A percentile compares a stretch with the other conserved stretches of the same genome.
Evolutionary conservation across 768 basidiomycete genomes (phyloP).

Genomic region (Boletus eberwhitei): DNA sequence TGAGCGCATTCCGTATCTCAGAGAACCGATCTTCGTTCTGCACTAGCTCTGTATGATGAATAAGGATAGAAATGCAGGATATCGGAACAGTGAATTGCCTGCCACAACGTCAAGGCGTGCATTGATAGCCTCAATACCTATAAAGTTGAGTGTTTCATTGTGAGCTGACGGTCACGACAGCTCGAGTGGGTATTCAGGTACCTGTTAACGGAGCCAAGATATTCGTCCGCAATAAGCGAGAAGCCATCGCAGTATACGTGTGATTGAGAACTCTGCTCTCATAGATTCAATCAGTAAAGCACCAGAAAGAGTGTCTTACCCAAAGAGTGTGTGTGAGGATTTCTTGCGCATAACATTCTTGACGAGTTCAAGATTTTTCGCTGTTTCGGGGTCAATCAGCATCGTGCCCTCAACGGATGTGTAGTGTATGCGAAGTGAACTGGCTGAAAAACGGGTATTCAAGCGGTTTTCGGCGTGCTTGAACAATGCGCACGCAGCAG

Average conservation of each 20-base stretch:
- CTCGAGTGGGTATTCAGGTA: slow-evolving; percentile 21
- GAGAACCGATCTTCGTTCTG: slow-evolving; percentile 72
- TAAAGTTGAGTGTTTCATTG: not conserved
- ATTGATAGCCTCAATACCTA: slow-evolving; percentile 54
- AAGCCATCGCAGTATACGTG: slow-evolving; percentile 89
- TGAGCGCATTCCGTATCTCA: slow-evolving; percentile 64
- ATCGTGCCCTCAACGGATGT: slow-evolving; percentile 85
- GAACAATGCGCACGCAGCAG: slow-evolving; percentile 83
- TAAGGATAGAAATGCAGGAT: not conserved
- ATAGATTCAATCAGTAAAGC: not conserved
- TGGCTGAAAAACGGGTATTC: slow-evolving; percentile 65
- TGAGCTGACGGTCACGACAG: not conserved
- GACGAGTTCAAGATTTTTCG: slow-evolving; percentile 85
- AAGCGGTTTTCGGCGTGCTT: slow-evolving; percentile 72
- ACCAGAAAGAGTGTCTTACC: slow-evolving; percentile 40
- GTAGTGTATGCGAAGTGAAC: slow-evolving; percentile 72
- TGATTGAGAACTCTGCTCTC: slow-evolving; percentile 62
- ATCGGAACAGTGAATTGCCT: slow-evolving; percentile 39
- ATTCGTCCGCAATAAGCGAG: slow-evolving; percentile 73
- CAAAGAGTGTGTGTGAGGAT: slow-evolving; percentile 73
- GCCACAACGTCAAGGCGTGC: slow-evolving; percentile 85
- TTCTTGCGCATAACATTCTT: slow-evolving; percentile 67
- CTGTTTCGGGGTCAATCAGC: slow-evolving; percentile 91
- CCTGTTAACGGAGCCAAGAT: slow-evolving; percentile 81
- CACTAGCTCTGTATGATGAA: slow-evolving; percentile 55